Base-by-base conservation (phyloP, 345 rosid species). In the Combretum micranthum region DNA sequence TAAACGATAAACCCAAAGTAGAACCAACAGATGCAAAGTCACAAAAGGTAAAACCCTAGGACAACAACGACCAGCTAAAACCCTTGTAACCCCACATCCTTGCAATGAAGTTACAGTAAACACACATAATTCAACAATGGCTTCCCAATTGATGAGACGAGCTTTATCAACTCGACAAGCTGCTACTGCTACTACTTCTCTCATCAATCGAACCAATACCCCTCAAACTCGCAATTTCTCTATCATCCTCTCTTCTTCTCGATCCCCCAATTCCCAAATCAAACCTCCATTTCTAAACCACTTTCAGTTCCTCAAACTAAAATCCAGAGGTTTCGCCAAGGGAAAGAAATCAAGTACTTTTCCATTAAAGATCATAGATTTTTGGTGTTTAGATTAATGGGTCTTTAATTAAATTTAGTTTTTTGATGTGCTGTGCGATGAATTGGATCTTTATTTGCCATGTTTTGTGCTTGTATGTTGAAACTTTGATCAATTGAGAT, bases 241-340 rank as follows among this genome's bases (percentile, higher is more conserved):
- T 20, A 16, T 32, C 49, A 19, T 43, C 52, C 52, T 57, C 47
- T 76, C 72, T 16, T 76, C 72, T 16, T 65, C 72, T 61, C 78
- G 75, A 63, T 58, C 43, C 57, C 12, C 61, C 48, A 44, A 61
- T 70, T 69, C 69, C 17, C 60, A 61, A 44, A 44, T 37, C 52
- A 19, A 44, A 6, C 58, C 72, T 13, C 19, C 64, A 48, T 49
- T 55, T 49, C 55, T 59, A 20, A 32, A 50, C 39, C 25, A 48
- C 69, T 51, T 67, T 53, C 70, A 60, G 57, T 79, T 72, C 63
- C 60, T 74, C 64, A 62, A 64, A 49, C 73, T 64, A 50, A 65
- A 46, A 74, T 72, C 77, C 54, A 81, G 97, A 49, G 89, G 89
- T 3, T 92, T 83, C 54, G 97, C 98, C 21, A 84, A 85, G 69